Base-by-base conservation (phyloP, 345 rosid species). In the Brassica nigra region DNA sequence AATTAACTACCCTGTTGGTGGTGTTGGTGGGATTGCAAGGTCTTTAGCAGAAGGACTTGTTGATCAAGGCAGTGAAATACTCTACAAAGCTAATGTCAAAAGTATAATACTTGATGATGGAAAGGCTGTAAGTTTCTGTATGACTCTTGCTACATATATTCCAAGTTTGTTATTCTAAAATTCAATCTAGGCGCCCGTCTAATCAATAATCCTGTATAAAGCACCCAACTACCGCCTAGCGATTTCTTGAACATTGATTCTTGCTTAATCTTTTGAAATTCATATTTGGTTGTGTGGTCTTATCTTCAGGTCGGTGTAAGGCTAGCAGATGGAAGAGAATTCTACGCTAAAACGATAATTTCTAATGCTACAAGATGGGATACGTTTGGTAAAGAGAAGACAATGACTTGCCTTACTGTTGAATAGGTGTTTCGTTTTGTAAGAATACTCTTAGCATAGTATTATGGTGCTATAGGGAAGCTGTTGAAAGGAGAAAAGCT, bases 311-410 rank as follows among this genome's bases (percentile, higher is more conserved):
- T 90, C 4, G 98, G 99, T 76, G 98, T 90, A 57, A 85, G 85
- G 89, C 87, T 95, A 36, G 90, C 96, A 36, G 94, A 91, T 86
- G 97, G 98, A 81, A 87, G 96, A 83, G 83, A 90, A 58, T 81
- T 89, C 84, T 91, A 80, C 9, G 91, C 93, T 55, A 87, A 86
- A 79, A 92, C 97, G 9, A 77, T 91, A 79, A 87, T 95, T 71
- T 95, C 99, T 75, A 95, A 92, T 84, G 98, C 98, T 75, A 92
- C 99, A 39, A 91, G 98, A 89, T 95, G 99, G 99, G 98, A 91
- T 80, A 95, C 99, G 27, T 95, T 95, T 82, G 97, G 99, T 95
- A 49, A 82, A 85, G 98, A 76, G 33, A 29, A 27, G 29, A 62
- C 6, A 67, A 12, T 34, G 73, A 14, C 62, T 18, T 23, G 5